Evolutionary conservation across 768 basidiomycete genomes (phyloP), one percentile per base, ranked within the genome.

Genomic region (Aureoboletus auriporus): DNA sequence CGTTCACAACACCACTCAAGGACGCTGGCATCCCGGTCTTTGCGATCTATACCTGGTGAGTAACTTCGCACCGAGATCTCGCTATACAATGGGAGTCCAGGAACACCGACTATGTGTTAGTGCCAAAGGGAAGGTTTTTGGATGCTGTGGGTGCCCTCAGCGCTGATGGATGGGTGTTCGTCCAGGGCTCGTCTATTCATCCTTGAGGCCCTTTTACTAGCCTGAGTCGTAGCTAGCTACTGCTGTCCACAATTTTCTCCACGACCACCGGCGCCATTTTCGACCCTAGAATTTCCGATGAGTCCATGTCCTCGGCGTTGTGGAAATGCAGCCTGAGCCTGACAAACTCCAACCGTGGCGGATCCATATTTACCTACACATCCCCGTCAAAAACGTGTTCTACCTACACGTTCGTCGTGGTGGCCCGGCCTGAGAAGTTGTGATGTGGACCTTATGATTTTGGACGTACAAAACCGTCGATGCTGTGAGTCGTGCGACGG

Each of bases 341-440:
- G 49, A 47, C 40, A 23, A 31, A 28, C 20, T 23, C 20, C 38
- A 47, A 34, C 55, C 51, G 69, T 67, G 65, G 61, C 65, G 39
- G 72, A 75, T 54, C 60, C 60, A 50, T 52, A 68, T 52, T 50
- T 47, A 59, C 63, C 43, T 57, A n/a, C 66, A 39, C 68, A 73
- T 57, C 64, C 70, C 52, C 81, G 78, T 48, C 83, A 82, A 68
- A 87, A 86, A 69, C 84, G 91, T 65, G 83, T 91, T 38, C 71
- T 91, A 49, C 92, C 92, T 38, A 80, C 88, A 66, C 80, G 92
- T 58, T 79, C 76, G 89, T 57, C 79, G 91, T 47, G 85, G 88
- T 47, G 89, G 88, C n/a, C n/a, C 13, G 20, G 20, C 84, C 86
- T 27, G 89, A 89, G 91, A 47, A 84, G 70, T 51, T 82, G 83